These are phyloP conservation scores for Solanum hybrid DNA, from an alignment of 305 asterid species.

Conservation along the genomic window DNA sequence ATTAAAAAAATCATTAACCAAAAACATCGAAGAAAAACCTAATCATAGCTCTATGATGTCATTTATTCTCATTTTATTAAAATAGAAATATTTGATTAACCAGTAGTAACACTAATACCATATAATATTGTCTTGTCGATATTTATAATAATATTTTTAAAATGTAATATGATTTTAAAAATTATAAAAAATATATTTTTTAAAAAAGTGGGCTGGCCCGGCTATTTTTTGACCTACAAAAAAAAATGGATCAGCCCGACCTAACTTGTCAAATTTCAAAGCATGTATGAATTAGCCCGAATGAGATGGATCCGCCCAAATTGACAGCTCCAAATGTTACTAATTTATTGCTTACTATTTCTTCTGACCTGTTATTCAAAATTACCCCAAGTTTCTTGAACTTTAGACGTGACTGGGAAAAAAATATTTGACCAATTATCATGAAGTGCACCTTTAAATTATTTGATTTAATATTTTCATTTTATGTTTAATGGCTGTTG, in stretches of 20 bases:
- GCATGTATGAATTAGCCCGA: no score
- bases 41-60: not conserved
- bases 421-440: not conserved
- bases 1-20: not conserved
- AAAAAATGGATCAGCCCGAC: no score
- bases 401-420: not conserved
- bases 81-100: not conserved
- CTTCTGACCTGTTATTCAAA: not conserved
- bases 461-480: not conserved
- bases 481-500: not conserved
- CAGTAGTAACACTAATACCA: no score
- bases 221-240: no score
- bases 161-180: no score
- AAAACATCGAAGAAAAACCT: not conserved
- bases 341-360: not conserved
- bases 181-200: no score
- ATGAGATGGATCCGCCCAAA: no score
- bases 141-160: no score
- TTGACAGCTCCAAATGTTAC: not conserved
- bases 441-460: not conserved
- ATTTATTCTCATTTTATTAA: not conserved
- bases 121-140: no score
- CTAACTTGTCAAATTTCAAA: no score
- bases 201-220: no score
- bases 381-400: not conserved